phyloP scores from a whole-genome alignment of 305 asterid genomes.

The Solanum hybrid region DNA sequence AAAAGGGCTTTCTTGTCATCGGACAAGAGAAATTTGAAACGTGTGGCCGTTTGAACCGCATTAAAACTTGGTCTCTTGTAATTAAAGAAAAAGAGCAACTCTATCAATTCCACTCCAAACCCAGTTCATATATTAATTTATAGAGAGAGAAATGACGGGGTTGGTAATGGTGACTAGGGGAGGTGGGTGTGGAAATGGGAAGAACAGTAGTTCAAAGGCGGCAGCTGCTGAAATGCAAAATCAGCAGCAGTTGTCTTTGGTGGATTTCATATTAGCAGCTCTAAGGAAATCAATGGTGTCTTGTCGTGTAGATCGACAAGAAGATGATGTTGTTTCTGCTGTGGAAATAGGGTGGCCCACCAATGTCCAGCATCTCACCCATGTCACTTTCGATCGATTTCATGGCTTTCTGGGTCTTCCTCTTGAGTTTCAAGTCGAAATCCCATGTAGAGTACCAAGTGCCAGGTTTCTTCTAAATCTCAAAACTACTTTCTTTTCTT shows the following conservation, averaged over 20 bases:
- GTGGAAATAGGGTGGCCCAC: constrained; percentile 99
- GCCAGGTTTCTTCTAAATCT: constrained; percentile 49
- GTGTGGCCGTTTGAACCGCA: constrained; percentile 25
- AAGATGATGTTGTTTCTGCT: constrained; percentile 49
- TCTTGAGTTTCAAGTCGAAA: constrained; percentile 76
- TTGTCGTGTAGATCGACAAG: constrained; percentile 58
- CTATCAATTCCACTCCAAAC: background rate
- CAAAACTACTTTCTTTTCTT: background rate
- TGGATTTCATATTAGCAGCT: constrained; percentile 64
- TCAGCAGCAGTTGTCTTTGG: constrained; percentile 52
- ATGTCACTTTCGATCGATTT: constrained; percentile 86
- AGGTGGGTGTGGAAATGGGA: constrained; percentile 38
- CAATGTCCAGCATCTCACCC: constrained; percentile 75
- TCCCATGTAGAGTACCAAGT: constrained; percentile 81
- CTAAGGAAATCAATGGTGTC: constrained; percentile 85
- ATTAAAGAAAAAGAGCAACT: background rate
- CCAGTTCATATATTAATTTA: background rate
- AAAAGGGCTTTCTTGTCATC: background rate
- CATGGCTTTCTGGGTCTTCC: constrained; percentile 91
- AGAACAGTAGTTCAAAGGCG: constrained; percentile 33
- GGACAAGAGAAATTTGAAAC: constrained; percentile 11
- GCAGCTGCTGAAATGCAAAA: constrained; percentile 4
- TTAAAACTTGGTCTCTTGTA: background rate
- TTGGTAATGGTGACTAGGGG: constrained; percentile 66
- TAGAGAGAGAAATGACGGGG: constrained; percentile 37